phyloP scores from a whole-genome alignment of 2,329 filamentous ascomycete genomes.

The Fusarium phyllophilum region DNA sequence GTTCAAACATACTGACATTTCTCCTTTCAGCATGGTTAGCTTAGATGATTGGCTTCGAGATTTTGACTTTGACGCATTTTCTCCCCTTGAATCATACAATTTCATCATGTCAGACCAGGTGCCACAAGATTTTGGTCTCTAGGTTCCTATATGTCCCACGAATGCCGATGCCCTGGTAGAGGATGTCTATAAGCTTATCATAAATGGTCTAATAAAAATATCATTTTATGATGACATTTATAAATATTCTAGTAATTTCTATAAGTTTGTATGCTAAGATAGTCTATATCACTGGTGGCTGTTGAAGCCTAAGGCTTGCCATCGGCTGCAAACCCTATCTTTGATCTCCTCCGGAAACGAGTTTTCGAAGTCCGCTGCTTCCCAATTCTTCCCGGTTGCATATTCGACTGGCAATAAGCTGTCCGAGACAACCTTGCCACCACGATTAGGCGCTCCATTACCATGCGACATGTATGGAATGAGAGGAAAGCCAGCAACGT shows the following conservation, averaged over 20 bases:
- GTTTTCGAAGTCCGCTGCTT: slow-evolving; percentile 45
- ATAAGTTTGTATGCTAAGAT: neutral
- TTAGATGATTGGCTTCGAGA: slow-evolving; percentile 28
- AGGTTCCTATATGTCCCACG: neutral
- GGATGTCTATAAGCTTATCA: neutral
- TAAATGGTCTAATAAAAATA: neutral
- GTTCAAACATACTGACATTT: neutral
- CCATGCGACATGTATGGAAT: slow-evolving; percentile 61
- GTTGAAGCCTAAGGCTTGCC: slow-evolving; percentile 3
- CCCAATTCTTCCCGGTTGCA: slow-evolving; percentile 46
- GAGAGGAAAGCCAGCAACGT: slow-evolving; percentile 55
- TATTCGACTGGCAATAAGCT: slow-evolving; percentile 56
- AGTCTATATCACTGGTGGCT: rapidly evolving
- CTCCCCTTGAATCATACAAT: slow-evolving; percentile 29
- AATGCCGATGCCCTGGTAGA: neutral
- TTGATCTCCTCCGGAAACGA: slow-evolving; percentile 46
- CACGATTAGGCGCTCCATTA: slow-evolving; percentile 41
- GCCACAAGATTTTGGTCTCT: neutral
- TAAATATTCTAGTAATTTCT: neutral
- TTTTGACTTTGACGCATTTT: slow-evolving; percentile 26
- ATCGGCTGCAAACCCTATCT: neutral
- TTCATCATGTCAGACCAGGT: slow-evolving; percentile 30
- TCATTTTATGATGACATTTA: no score
- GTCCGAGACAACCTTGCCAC: slow-evolving; percentile 59
- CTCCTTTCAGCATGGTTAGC: neutral